Evolutionary conservation across 1,139 yeast species (phyloP).

Genomic region (Yamadazyma blattariae): DNA sequence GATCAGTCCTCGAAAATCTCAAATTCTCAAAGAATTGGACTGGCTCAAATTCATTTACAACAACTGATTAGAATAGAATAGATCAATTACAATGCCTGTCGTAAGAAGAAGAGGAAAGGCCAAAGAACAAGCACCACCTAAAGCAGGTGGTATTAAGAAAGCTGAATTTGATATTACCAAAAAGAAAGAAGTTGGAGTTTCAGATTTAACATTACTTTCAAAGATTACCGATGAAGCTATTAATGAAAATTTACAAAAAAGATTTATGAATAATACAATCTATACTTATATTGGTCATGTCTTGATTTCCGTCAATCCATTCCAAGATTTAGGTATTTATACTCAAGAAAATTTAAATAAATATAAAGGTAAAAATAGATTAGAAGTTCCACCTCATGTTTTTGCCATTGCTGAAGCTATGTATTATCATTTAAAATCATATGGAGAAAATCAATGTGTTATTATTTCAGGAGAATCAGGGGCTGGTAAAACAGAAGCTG

Average conservation of each 20-base stretch:
- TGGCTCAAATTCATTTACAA: not conserved
- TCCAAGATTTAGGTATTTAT: conserved; percentile 92
- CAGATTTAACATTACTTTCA: conserved; percentile 86
- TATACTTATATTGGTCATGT: conserved; percentile 89
- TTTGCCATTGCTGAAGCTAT: conserved; percentile 96
- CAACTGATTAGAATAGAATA: too few species aligned
- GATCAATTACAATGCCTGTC: conserved; percentile 53
- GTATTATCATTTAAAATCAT: conserved; percentile 93
- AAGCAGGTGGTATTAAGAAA: conserved; percentile 67
- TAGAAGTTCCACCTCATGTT: conserved; percentile 99
- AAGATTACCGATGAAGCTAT: conserved; percentile 90
- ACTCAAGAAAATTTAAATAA: conserved; percentile 71
- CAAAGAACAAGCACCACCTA: conserved; percentile 54
- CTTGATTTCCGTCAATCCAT: conserved; percentile 93
- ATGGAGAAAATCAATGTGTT: conserved; percentile 95
- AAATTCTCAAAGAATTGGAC: not conserved
- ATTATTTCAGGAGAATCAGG: conserved; percentile 99
- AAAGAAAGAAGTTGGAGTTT: conserved; percentile 96
- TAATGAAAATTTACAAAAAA: conserved; percentile 83
- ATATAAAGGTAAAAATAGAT: conserved; percentile 87
- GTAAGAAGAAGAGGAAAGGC: conserved; percentile 71
- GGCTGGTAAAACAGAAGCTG: conserved; percentile 99
- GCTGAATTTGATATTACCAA: conserved; percentile 88
- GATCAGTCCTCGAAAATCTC: too few species aligned
- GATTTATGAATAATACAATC: conserved; percentile 86